A percentile compares a stretch with the other conserved stretches of the same genome.
Evolutionary conservation across 2,329 filamentous ascomycete genomes (phyloP).

Genomic region (Fusarium falciforme): DNA sequence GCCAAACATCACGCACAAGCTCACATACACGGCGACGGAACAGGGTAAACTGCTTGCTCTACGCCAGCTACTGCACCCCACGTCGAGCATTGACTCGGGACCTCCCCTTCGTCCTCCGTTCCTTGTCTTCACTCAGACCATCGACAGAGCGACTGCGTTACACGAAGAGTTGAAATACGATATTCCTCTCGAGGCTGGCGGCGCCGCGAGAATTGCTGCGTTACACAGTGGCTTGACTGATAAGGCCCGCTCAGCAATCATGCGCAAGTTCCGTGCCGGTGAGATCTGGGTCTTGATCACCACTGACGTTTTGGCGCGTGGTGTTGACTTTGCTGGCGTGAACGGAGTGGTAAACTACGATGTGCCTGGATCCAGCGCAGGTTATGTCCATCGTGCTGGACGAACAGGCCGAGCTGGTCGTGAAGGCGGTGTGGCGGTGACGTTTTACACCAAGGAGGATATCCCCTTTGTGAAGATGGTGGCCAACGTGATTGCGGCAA

Average conservation of each 20-base stretch:
- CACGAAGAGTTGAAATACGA: slow-evolving; percentile 94
- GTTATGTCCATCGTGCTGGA: slow-evolving; percentile 93
- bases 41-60: slow-evolving; percentile 92
- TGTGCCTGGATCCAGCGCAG: slow-evolving; percentile 88
- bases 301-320: slow-evolving; percentile 90
- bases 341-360: slow-evolving; percentile 99
- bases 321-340: slow-evolving; percentile 93
- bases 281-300: slow-evolving; percentile 98
- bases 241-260: slow-evolving; percentile 79
- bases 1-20: slow-evolving; percentile 88
- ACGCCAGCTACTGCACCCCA: slow-evolving; percentile 87
- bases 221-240: slow-evolving; percentile 89
- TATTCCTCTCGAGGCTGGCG: slow-evolving; percentile 88
- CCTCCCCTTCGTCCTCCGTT: slow-evolving; percentile 84
- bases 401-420: slow-evolving; percentile 90
- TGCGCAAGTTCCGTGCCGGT: slow-evolving; percentile 89
- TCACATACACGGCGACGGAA: slow-evolving; percentile 92
- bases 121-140: slow-evolving; percentile 96
- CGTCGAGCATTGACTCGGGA: slow-evolving; percentile 64
- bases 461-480: slow-evolving; percentile 89
- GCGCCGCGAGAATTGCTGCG: slow-evolving; percentile 85
- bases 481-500: slow-evolving; percentile 89
- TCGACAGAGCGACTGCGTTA: slow-evolving; percentile 87
- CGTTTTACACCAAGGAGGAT: slow-evolving; percentile 95
- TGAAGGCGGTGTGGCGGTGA: slow-evolving; percentile 89